phyloP scores from a whole-genome alignment of 805 yeast genomes.

The Kluyveromyces siamensis region DNA sequence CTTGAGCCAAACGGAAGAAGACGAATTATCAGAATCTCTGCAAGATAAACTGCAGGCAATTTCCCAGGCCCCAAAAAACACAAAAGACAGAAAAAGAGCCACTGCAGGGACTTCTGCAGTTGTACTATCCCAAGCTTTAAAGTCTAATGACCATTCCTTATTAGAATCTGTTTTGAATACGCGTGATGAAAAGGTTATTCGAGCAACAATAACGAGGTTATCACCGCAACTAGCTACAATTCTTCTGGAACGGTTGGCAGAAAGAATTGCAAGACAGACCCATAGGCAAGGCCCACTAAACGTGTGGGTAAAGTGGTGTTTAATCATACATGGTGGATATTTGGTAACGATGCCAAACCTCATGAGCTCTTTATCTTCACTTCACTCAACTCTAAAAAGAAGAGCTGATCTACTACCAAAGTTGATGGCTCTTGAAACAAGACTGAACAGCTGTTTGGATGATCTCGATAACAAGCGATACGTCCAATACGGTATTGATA shows the following conservation, averaged over 20 bases:
- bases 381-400: slow-evolving; percentile 56
- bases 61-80: slow-evolving; percentile 19
- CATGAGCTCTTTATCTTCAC: slow-evolving; percentile 46
- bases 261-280: slow-evolving; percentile 49
- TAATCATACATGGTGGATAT: slow-evolving; percentile 75
- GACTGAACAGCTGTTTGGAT: slow-evolving; percentile 63
- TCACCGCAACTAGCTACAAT: slow-evolving; percentile 45
- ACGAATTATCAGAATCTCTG: slow-evolving; percentile 37
- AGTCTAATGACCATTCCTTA: slow-evolving; percentile 75
- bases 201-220: slow-evolving; percentile 46
- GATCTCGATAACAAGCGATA: slow-evolving; percentile 48
- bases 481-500: slow-evolving; percentile 39
- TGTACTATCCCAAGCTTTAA: slow-evolving; percentile 80
- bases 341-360: slow-evolving; percentile 38
- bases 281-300: slow-evolving; percentile 43
- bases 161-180: slow-evolving; percentile 70
- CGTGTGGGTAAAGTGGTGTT: slow-evolving; percentile 81
- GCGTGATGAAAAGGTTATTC: slow-evolving; percentile 42
- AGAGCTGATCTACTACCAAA: slow-evolving; percentile 64
- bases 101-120: slow-evolving; percentile 74
- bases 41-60: slow-evolving; percentile 38
- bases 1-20: slow-evolving; percentile 34
- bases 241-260: slow-evolving; percentile 52
- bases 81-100: slow-evolving; percentile 38
- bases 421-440: slow-evolving; percentile 72